Evolutionary conservation across 768 basidiomycete species (phyloP), one percentile per base, ranked within the genome.

Genomic region (Lactifluus pinguis): DNA sequence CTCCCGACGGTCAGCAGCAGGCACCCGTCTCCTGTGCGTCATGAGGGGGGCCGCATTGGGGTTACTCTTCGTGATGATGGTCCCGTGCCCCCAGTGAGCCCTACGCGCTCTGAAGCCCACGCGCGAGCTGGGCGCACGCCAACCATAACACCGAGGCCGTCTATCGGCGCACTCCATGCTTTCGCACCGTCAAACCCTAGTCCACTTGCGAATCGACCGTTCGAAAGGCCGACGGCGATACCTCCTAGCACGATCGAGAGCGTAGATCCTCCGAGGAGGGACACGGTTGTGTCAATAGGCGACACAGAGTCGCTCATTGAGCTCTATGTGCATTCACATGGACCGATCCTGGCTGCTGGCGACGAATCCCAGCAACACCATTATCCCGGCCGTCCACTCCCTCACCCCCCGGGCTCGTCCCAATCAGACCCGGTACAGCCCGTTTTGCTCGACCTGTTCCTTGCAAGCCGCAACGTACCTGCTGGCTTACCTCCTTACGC

Each of bases 301-400:
- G 65, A 61, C 15, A 61, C 50, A 13, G 65, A 66, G 48, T 64
- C 59, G 14, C 44, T 65, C 8, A 65, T 66, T 45, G 63, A 66
- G 10, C 63, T 66, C n/a, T 66, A 66, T 49, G 63, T 65, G 9
- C 63, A 61, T n/a, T 55, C 63, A 3, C 19, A 41, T 2, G 55
- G 55, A 32, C 59, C 62, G 7, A 41, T 34, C 6, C 32, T 4
- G 9, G 6, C 36, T 15, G 11, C 21, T 19, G 19, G 39, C 25
- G 14, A 25, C 11, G 55, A 54, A 17, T 10, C 38, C 39, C 29
- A 34, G n/a, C 53, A 50, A 32, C 7, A 54, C 49, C 65, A 66
- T 19, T 65, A 66, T 34, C 63, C 65, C 2, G 65, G 65, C 21
- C 54, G 65, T 30, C 65, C 65, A 17, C 65, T 66, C 7, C 65